These are phyloP conservation scores for Leccinum uliginosum DNA, from an alignment of 768 basidiomycete species.

Conservation along the genomic window DNA sequence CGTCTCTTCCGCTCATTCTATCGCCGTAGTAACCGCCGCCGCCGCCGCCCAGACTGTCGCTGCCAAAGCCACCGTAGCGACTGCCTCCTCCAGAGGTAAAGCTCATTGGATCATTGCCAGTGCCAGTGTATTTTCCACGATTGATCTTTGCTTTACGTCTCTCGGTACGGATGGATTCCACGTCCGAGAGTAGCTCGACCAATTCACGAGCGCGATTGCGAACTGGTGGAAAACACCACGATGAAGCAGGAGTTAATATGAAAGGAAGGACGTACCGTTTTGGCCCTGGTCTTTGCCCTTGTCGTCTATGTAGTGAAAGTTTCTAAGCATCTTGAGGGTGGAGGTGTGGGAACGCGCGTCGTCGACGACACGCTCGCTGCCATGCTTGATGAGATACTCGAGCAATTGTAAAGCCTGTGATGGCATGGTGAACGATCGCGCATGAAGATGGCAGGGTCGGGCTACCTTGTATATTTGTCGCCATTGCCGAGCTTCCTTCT, in stretches of 20 bases:
- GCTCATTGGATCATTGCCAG: conserved; percentile 75
- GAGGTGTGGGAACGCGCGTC: conserved; percentile 93
- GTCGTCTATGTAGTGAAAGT: conserved; percentile 98
- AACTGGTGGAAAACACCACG: conserved; percentile 45
- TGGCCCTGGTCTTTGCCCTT: conserved; percentile 98
- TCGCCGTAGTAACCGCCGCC: conserved; percentile 44
- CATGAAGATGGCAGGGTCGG: not conserved
- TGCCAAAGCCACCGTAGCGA: conserved; percentile 70
- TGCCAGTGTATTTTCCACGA: conserved; percentile 84
- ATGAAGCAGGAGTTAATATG: not conserved
- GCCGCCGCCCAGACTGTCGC: conserved; percentile 39
- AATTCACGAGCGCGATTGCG: conserved; percentile 92
- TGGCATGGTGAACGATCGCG: not conserved
- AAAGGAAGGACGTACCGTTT: conserved; percentile 61
- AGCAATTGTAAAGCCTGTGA: conserved; percentile 82
- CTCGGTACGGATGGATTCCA: conserved; percentile 85
- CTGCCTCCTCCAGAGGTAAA: conserved; percentile 55
- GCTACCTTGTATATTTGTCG: conserved; percentile 95
- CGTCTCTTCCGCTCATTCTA: conserved; percentile 35
- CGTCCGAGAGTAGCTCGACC: conserved; percentile 85
- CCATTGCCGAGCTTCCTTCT: conserved; percentile 98
- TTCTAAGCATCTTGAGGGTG: conserved; percentile 95
- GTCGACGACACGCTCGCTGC: conserved; percentile 96
- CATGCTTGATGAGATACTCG: conserved; percentile 95
- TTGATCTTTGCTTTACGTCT: conserved; percentile 91